A percentile compares a stretch with the other conserved stretches of the same genome.
These are phyloP conservation scores for Trichophyton equinum DNA, from an alignment of 2,329 filamentous ascomycete species.

Conservation along the genomic window DNA sequence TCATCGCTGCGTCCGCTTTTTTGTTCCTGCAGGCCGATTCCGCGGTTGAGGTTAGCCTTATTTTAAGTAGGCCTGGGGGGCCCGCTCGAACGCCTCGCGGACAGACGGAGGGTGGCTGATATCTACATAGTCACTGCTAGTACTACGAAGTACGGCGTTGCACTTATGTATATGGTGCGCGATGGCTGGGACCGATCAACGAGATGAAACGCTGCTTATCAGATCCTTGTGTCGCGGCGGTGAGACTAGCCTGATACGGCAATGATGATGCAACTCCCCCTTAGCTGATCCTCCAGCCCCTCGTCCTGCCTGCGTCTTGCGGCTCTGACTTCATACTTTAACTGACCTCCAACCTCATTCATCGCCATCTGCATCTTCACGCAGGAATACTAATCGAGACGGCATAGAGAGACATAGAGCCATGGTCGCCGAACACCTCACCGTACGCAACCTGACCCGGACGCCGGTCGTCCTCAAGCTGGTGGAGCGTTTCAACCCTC, in stretches of 20 bases:
- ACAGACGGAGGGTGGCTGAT: too few relatives aligned
- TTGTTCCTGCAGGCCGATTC: not conserved
- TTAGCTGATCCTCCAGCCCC: not conserved
- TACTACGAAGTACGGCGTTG: too few relatives aligned
- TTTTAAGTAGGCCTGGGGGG: too few relatives aligned
- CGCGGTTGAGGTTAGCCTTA: not conserved
- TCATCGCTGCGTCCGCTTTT: not conserved
- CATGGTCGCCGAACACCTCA: constrained; percentile 35
- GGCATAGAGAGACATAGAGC: not conserved
- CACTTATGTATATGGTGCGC: too few relatives aligned
- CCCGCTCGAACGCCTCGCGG: too few relatives aligned
- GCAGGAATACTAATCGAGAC: not conserved
- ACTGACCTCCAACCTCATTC: not conserved
- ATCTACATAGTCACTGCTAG: too few relatives aligned
- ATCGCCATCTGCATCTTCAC: not conserved
- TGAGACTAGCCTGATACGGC: not conserved
- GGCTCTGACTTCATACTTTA: not conserved
- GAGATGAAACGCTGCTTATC: not conserved
- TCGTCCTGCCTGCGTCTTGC: not conserved
- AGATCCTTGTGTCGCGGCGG: not conserved
- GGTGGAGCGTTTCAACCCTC: constrained; percentile 59
- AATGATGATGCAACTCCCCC: not conserved
- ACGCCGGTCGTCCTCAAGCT: constrained; percentile 58
- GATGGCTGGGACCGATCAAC: not conserved
- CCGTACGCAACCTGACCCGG: constrained; percentile 69